Percentiles rank a stretch among this genome's conserved stretches.
These are phyloP conservation scores for Pelargonium myrrhifolium DNA, from an alignment of 441 rosid genomes.

Conservation along the genomic window DNA sequence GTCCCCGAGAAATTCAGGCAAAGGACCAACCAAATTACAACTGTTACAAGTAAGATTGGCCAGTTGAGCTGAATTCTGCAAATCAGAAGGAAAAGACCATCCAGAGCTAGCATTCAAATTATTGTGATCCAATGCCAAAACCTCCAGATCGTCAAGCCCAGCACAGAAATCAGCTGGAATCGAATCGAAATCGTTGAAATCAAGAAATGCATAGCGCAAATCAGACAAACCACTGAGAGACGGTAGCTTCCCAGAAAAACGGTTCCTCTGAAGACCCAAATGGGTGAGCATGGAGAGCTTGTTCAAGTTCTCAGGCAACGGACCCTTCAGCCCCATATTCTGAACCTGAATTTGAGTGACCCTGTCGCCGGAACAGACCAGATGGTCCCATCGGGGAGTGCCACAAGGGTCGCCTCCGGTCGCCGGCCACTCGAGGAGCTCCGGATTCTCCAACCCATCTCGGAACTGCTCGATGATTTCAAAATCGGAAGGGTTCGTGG, in stretches of 20 bases:
- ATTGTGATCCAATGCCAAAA: slow-evolving; percentile 57
- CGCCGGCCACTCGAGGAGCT: slow-evolving; percentile 58
- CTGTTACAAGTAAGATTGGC: slow-evolving; percentile 44
- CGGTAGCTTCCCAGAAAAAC: slow-evolving; percentile 52
- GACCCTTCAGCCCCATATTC: slow-evolving; percentile 36
- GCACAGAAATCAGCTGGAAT: slow-evolving; percentile 53
- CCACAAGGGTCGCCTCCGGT: slow-evolving; percentile 63
- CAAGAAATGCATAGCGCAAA: slow-evolving; percentile 42
- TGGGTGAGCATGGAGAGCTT: slow-evolving; percentile 35
- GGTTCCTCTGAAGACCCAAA: slow-evolving; percentile 52
- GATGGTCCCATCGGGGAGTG: slow-evolving; percentile 42
- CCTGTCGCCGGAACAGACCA: slow-evolving; percentile 35
- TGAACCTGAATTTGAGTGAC: slow-evolving; percentile 60
- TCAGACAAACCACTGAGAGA: slow-evolving; percentile 46
- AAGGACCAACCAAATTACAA: slow-evolving; percentile 42
- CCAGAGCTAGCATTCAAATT: slow-evolving; percentile 39
- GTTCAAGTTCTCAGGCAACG: slow-evolving; percentile 44
- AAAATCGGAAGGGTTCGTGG: slow-evolving; percentile 44
- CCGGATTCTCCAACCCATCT: slow-evolving; percentile 55
- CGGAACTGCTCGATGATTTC: slow-evolving; percentile 47
- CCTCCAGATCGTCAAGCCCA: slow-evolving; percentile 43
- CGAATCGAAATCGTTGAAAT: slow-evolving; percentile 49
- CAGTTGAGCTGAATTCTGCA: slow-evolving; percentile 42
- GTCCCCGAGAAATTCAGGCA: slow-evolving; percentile 47
- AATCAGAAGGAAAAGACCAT: slow-evolving; percentile 53